Evolutionary conservation across 2,329 filamentous ascomycete genomes (phyloP).

Genomic region (Chaetomium strumarium): DNA sequence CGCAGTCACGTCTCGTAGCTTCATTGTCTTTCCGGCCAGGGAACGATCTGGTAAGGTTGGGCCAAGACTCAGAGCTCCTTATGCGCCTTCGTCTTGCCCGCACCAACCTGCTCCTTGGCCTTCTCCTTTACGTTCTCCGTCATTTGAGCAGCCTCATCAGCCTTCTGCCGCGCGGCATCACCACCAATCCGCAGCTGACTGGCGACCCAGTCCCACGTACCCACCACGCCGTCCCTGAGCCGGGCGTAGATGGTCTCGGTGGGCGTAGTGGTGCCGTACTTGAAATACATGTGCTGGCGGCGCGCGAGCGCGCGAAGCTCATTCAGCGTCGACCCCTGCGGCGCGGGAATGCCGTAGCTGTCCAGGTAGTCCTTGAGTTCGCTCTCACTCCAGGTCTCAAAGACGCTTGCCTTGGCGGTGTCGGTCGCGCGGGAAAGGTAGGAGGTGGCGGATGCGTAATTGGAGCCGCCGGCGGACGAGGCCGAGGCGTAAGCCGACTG

Average conservation of each 20-base stretch:
- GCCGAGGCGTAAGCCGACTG: constrained; percentile 55
- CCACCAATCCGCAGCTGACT: constrained; percentile 44
- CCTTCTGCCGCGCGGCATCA: constrained; percentile 44
- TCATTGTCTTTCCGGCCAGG: no score
- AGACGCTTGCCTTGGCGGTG: constrained; percentile 57
- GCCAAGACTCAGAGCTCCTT: constrained; percentile 42
- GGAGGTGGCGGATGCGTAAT: constrained; percentile 63
- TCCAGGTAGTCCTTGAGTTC: constrained; percentile 77
- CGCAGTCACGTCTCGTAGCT: no score
- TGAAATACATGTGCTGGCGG: constrained; percentile 70
- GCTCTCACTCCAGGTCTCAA: constrained; percentile 66
- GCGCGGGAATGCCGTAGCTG: constrained; percentile 64
- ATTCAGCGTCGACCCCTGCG: constrained; percentile 62
- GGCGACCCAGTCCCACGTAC: constrained; percentile 47
- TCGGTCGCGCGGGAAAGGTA: constrained; percentile 63
- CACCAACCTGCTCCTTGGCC: constrained; percentile 23
- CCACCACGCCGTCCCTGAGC: constrained; percentile 44
- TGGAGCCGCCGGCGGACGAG: constrained; percentile 50
- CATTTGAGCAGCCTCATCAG: constrained; percentile 30
- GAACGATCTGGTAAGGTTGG: no score
- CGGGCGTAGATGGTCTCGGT: constrained; percentile 61
- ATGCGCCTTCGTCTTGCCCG: constrained; percentile 39
- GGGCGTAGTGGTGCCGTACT: constrained; percentile 65
- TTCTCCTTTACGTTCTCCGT: background rate
- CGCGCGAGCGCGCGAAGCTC: constrained; percentile 65